phyloP scores from a whole-genome alignment of 1,284 basidiomycete genomes.

The Phylloboletellus chloephorus region DNA sequence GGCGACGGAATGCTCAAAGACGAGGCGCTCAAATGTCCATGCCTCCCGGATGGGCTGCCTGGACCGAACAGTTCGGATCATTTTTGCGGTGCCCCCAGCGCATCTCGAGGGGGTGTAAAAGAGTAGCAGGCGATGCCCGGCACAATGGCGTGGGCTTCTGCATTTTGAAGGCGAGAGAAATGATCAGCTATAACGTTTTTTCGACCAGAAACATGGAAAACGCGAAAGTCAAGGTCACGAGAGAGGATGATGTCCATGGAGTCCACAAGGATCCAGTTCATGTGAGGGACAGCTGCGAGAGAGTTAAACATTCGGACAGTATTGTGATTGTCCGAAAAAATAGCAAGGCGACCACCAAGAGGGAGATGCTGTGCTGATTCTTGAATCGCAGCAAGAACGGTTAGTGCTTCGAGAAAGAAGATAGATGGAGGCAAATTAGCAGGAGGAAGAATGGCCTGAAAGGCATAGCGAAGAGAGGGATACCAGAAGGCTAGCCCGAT shows the following conservation, averaged over 20 bases:
- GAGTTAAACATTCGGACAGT: conserved; percentile 27
- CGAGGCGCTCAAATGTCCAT: too few relatives aligned
- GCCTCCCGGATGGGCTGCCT: too few relatives aligned
- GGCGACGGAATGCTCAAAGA: too few relatives aligned
- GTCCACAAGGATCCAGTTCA: conserved; percentile 18
- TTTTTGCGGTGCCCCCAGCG: conserved; percentile 21
- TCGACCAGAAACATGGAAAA: conserved; percentile 20
- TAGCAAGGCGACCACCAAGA: too few relatives aligned
- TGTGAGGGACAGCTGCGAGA: conserved; percentile 14
- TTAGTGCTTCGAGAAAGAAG: conserved; percentile 32
- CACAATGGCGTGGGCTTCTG: not conserved
- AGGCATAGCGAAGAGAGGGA: conserved; percentile 18
- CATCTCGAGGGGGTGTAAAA: conserved; percentile 24
- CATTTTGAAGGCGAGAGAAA: conserved; percentile 18
- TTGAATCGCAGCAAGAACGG: conserved; percentile 17
- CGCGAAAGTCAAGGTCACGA: conserved; percentile 16
- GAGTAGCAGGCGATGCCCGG: conserved; percentile 5
- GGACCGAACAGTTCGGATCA: too few relatives aligned
- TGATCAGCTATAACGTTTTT: conserved; percentile 26
- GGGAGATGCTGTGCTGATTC: conserved; percentile 22
- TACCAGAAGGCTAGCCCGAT: conserved; percentile 31
- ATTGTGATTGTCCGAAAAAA: conserved; percentile 14
- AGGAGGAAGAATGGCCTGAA: conserved; percentile 8
- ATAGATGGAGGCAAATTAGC: conserved; percentile 11
- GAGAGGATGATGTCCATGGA: conserved; percentile 17